These are phyloP conservation scores for Graphiopsis chlorocephala DNA, from an alignment of 2,329 filamentous ascomycete genomes.

Conservation along the genomic window DNA sequence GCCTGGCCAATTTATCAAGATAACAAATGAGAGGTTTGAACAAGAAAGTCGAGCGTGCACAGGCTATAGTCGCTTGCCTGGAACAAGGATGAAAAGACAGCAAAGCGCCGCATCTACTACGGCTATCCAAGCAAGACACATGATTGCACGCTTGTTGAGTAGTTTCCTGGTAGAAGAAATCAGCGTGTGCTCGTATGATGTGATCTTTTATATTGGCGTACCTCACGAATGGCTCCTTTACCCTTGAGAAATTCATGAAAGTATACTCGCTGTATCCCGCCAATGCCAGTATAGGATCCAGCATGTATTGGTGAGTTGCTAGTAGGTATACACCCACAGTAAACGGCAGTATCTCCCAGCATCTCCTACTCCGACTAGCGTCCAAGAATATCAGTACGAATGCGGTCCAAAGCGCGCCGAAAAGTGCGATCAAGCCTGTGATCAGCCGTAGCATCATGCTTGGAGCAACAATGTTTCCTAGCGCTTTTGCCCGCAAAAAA, in stretches of 20 bases:
- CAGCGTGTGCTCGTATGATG: background rate
- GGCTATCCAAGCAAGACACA: slow-evolving; percentile 73
- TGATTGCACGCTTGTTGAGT: slow-evolving; percentile 76
- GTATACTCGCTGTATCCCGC: slow-evolving; percentile 95
- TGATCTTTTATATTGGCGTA: slow-evolving; percentile 18
- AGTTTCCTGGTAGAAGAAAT: slow-evolving; percentile 56
- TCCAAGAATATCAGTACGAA: slow-evolving; percentile 93
- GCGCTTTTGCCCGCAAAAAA: slow-evolving; percentile 88
- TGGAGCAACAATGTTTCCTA: slow-evolving; percentile 91
- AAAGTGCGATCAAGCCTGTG: slow-evolving; percentile 79
- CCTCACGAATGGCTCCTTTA: slow-evolving; percentile 84
- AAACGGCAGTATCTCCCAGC: slow-evolving; percentile 92
- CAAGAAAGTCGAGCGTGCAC: background rate
- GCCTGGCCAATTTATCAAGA: slow-evolving; percentile 11
- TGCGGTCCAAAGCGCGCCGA: slow-evolving; percentile 88
- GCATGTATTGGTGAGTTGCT: slow-evolving; percentile 88
- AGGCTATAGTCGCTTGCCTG: slow-evolving; percentile 72
- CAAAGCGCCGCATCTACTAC: slow-evolving; percentile 79
- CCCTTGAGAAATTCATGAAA: slow-evolving; percentile 83
- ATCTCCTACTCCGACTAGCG: slow-evolving; percentile 67
- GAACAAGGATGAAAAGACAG: slow-evolving; percentile 90
- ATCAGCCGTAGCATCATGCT: slow-evolving; percentile 84
- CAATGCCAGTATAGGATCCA: slow-evolving; percentile 87
- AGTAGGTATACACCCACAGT: slow-evolving; percentile 86
- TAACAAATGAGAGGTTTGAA: slow-evolving; percentile 7